Evolutionary conservation across 2,329 filamentous ascomycete species (phyloP).

Genomic region (Ilyonectria destructans): DNA sequence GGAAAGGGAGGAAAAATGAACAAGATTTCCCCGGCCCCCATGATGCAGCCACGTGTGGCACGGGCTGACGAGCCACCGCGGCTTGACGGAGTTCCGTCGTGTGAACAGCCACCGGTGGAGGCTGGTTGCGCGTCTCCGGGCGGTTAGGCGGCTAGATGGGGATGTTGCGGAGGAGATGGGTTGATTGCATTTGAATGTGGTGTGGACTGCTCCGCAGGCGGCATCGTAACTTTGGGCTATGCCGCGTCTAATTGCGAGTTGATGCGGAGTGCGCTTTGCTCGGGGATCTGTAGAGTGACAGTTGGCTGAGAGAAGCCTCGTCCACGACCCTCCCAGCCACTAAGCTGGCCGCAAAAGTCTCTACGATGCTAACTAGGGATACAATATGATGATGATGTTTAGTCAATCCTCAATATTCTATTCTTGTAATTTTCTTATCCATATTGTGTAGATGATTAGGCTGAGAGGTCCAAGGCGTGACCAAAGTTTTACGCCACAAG

Average conservation of each 20-base stretch:
- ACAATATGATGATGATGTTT: background rate
- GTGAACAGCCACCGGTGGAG: conserved; percentile 15
- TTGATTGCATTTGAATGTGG: background rate
- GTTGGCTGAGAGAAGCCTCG: background rate
- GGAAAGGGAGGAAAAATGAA: background rate
- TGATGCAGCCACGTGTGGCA: background rate
- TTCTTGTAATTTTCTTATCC: background rate
- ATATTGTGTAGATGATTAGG: background rate
- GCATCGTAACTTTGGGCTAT: background rate
- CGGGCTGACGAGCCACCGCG: conserved; percentile 26
- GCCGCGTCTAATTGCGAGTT: background rate
- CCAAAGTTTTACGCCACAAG: too few species aligned
- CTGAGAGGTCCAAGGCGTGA: too few species aligned
- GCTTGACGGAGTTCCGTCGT: conserved; percentile 26
- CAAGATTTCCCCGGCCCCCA: background rate
- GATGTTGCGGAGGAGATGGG: background rate
- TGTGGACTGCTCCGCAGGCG: background rate
- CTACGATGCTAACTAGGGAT: background rate
- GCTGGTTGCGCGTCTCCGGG: conserved; percentile 34
- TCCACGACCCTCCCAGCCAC: background rate
- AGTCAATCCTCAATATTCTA: background rate
- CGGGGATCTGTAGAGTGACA: background rate
- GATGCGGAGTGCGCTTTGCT: too few species aligned
- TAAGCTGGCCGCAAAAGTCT: background rate
- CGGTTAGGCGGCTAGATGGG: conserved; percentile 36